Conservation (phyloP, 257 asterid genomes). For the Solanum tacnaense region DNA sequence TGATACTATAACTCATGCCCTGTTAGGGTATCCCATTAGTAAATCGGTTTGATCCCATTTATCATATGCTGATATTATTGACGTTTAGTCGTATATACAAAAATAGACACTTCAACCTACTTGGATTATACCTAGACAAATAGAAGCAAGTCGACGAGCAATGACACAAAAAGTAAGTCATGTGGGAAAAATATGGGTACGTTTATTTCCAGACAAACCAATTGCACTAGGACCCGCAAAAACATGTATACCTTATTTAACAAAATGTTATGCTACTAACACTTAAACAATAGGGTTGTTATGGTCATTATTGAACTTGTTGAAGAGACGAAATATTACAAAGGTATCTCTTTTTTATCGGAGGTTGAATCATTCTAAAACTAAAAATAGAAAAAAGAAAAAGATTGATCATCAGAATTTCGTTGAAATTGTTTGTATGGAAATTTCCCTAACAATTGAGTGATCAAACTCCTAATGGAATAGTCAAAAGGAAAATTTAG, state of each 20-base stretch:
- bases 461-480: not conserved
- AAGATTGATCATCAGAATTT: not conserved
- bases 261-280: not conserved
- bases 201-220: not conserved
- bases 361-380: not conserved
- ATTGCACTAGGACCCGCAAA: not conserved
- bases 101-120: not conserved
- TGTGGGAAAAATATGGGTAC: not conserved
- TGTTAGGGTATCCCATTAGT: not conserved
- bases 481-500: not conserved
- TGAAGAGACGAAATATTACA: not conserved
- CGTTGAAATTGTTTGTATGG: not conserved
- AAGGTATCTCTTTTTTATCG: not conserved
- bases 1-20: not conserved
- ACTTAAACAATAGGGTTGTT: not conserved
- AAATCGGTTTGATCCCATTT: not conserved
- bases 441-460: not conserved
- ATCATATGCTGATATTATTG: not conserved
- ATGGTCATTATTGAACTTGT: not conserved
- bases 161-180: not conserved
- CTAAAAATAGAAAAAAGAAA: too few relatives aligned
- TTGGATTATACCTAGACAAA: not conserved
- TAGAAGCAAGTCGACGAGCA: not conserved
- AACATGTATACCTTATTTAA: not conserved
- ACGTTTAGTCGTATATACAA: not conserved